These are phyloP conservation scores for Fonsecaea erecta DNA, from an alignment of 2,329 filamentous ascomycete genomes.

Conservation along the genomic window DNA sequence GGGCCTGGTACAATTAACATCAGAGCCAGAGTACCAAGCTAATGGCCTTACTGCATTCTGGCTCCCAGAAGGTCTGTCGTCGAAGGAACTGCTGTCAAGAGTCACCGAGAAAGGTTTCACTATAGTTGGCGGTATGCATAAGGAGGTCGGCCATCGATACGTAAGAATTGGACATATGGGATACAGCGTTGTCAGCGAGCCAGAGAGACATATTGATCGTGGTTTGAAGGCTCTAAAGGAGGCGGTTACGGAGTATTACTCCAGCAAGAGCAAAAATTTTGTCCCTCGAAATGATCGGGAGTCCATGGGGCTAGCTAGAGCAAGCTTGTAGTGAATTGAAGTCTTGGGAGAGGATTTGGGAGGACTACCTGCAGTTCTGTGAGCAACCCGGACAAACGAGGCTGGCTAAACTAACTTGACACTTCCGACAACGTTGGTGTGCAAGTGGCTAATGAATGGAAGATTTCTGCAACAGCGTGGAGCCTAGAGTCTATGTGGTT, in stretches of 20 bases:
- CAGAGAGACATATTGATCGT: slow-evolving; percentile 78
- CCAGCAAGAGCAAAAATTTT: background rate
- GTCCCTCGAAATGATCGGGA: background rate
- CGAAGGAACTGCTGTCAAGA: slow-evolving; percentile 80
- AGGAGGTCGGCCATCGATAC: slow-evolving; percentile 90
- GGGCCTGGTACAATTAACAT: slow-evolving; percentile 82
- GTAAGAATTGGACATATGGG: slow-evolving; percentile 98
- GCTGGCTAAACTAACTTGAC: background rate
- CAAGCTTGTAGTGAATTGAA: slow-evolving; percentile 7
- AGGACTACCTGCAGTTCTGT: background rate
- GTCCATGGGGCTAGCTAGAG: background rate
- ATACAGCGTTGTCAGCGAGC: slow-evolving; percentile 81
- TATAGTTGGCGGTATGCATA: slow-evolving; percentile 93
- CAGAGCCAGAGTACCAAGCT: slow-evolving; percentile 84
- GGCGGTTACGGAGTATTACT: slow-evolving; percentile 53
- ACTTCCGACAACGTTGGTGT: background rate
- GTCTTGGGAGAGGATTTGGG: background rate
- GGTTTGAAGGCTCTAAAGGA: slow-evolving; percentile 78
- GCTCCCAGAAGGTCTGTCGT: slow-evolving; percentile 79
- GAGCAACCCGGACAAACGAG: background rate
- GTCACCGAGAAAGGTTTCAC: slow-evolving; percentile 84
- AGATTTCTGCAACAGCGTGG: no score
- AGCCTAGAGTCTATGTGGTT: no score
- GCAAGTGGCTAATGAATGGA: no score
- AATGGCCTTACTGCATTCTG: slow-evolving; percentile 98